Evolutionary conservation across 345 rosid species (phyloP).

Genomic region (Brassica rapa): DNA sequence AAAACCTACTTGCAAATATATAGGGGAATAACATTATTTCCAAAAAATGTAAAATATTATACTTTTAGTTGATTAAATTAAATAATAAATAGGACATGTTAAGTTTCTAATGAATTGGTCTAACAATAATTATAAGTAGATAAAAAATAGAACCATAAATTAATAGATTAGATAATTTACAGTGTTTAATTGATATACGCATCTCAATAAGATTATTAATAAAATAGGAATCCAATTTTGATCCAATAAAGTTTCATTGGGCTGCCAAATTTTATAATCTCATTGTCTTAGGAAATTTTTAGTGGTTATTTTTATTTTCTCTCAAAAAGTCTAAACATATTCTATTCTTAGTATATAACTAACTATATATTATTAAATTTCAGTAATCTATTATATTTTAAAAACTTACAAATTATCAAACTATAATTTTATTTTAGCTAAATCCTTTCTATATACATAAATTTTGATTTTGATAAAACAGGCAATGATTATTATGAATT

Average conservation of each 20-base stretch:
- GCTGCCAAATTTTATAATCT: neutral
- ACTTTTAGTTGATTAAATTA: too few species aligned
- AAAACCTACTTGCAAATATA: too few species aligned
- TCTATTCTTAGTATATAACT: neutral
- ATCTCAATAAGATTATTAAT: too few species aligned
- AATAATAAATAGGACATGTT: too few species aligned
- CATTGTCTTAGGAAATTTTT: neutral
- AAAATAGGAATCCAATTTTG: neutral
- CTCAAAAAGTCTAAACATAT: neutral
- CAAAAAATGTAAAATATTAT: too few species aligned
- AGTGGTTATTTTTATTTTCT: neutral
- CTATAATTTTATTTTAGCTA: neutral
- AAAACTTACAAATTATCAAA: neutral
- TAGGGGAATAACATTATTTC: too few species aligned
- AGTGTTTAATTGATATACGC: too few species aligned
- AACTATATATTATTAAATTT: neutral
- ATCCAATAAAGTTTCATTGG: neutral
- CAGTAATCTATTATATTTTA: neutral
- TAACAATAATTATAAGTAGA: too few species aligned
- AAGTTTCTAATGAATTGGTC: too few species aligned
- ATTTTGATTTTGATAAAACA: neutral
- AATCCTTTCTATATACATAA: neutral
- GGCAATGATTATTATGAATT: too few species aligned
- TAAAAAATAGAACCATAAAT: too few species aligned
- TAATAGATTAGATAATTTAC: too few species aligned